Evolutionary conservation across 208 protist genomes (phyloP), one percentile per base, ranked within the genome.

Genomic region (Trypanosoma melophagium): DNA sequence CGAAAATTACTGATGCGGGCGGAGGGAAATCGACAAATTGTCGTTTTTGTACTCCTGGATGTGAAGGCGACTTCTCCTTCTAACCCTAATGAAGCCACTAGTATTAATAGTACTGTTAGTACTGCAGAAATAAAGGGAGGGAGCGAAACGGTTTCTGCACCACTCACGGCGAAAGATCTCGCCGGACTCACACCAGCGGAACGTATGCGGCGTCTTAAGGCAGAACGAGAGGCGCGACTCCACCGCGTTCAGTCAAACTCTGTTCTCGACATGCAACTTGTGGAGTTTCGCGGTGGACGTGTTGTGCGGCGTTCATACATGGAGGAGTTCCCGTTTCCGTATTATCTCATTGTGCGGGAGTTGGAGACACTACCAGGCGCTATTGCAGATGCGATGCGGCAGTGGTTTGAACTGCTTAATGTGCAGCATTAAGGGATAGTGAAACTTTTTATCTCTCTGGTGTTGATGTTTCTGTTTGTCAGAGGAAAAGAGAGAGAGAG

Each of bases 241-340:
- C 86, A 90, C 60, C 80, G 87, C 12, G 90, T 92, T 28, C 82
- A 97, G 82, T 89, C 85, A 22, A 91, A 89, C 62, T 95, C 89
- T 7, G 74, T 96, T 25, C 65, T 97, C 9, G 91, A 97, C 66
- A 96, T 96, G 91, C 88, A 97, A 64, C 78, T 92, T 42, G 86
- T 98, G 25, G 86, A 95, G 68, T 97, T 96, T 59, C 77, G 64
- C 35, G 75, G 69, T 41, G 85, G 87, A 13, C 90, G 93, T 51
- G 83, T 98, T 10, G 79, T 95, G 55, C 84, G 92, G 12, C 89
- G 78, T 7, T 78, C 86, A 0, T 99, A 99, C 86, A 97, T 99
- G 84, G 97, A 99, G 60, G 89, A 94, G 50, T 99, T 99, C 76
- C 99, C 99, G 41, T 99, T 99, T 69, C 97, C 98, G 17, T 99